Evolutionary conservation across 495 filamentous ascomycete genomes (phyloP).

Genomic region (Filosporella fistucella): DNA sequence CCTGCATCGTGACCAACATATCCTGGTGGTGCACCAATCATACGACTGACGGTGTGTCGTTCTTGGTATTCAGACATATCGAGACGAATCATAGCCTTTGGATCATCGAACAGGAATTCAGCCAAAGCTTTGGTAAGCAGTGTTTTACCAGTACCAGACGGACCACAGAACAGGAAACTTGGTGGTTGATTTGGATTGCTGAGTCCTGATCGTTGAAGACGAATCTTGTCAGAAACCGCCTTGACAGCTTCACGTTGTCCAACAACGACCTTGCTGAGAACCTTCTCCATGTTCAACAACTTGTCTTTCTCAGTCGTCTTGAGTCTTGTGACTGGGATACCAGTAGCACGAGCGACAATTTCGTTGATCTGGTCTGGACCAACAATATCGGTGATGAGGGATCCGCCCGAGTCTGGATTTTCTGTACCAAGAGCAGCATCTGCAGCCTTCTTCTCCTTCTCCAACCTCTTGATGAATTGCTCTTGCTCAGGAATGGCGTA

Average conservation of each 20-base stretch:
- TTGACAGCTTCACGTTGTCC: slow-evolving; percentile 94
- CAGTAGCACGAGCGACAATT: slow-evolving; percentile 93
- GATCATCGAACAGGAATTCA: slow-evolving; percentile 96
- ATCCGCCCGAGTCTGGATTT: slow-evolving; percentile 48
- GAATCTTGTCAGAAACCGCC: slow-evolving; percentile 91
- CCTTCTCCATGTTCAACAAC: slow-evolving; percentile 88
- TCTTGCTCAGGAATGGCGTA: slow-evolving; percentile 95
- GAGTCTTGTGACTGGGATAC: slow-evolving; percentile 90
- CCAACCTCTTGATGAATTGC: slow-evolving; percentile 69
- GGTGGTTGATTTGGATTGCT: slow-evolving; percentile 93
- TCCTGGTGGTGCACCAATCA: slow-evolving; percentile 96
- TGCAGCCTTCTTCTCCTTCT: slow-evolving; percentile 69
- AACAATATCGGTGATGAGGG: slow-evolving; percentile 86
- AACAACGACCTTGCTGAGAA: slow-evolving; percentile 76
- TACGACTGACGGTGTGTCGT: slow-evolving; percentile 89
- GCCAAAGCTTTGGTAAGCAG: slow-evolving; percentile 93
- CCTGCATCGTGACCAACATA: slow-evolving; percentile 97
- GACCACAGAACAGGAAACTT: slow-evolving; percentile 97
- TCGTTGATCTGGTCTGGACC: slow-evolving; percentile 99
- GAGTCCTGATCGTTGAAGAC: slow-evolving; percentile 88
- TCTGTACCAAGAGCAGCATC: slow-evolving; percentile 69
- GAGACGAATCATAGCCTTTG: slow-evolving; percentile 97
- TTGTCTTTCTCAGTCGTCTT: slow-evolving; percentile 97
- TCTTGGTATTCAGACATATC: slow-evolving; percentile 99
- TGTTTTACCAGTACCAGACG: slow-evolving; percentile 96